phyloP scores from a whole-genome alignment of 352 stramenopile genomes.

The Phytophthora colocasiae region DNA sequence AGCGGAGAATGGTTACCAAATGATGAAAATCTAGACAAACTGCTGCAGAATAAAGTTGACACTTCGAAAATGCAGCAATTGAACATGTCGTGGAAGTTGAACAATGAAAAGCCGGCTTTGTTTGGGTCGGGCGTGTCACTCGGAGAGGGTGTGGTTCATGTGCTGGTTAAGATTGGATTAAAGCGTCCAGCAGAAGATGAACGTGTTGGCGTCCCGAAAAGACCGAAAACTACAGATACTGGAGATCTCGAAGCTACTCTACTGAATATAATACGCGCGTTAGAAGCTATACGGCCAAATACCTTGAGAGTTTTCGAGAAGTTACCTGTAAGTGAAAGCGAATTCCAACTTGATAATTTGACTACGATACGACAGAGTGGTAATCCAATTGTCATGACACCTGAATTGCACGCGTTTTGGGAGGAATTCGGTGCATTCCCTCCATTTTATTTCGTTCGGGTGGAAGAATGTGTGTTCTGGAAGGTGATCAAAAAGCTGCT shows the following conservation, averaged over 20 bases:
- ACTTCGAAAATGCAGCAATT: not conserved
- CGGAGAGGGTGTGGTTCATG: too few relatives aligned
- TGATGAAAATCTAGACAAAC: not conserved
- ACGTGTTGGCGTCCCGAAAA: too few relatives aligned
- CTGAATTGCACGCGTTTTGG: constrained; percentile 21
- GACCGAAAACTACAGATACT: too few relatives aligned
- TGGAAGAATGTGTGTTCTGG: constrained; percentile 20
- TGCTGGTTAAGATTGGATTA: too few relatives aligned
- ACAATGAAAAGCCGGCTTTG: too few relatives aligned
- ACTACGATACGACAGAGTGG: not conserved
- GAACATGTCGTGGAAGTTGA: too few relatives aligned
- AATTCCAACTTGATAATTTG: constrained; percentile 4
- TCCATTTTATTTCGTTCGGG: constrained; percentile 14
- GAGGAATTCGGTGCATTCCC: constrained; percentile 12
- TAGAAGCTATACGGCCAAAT: too few relatives aligned
- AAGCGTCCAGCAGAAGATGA: too few relatives aligned
- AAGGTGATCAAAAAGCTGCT: constrained; percentile 12
- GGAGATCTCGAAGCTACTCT: too few relatives aligned
- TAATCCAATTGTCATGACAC: constrained; percentile 8
- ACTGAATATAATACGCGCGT: too few relatives aligned
- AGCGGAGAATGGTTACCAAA: not conserved
- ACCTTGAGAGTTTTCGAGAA: too few relatives aligned
- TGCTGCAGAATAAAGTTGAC: not conserved
- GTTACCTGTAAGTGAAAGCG: not conserved
- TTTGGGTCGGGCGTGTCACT: too few relatives aligned